Evolutionary conservation across 169 alveolate species (phyloP).

Genomic region (Cytauxzoon felis): DNA sequence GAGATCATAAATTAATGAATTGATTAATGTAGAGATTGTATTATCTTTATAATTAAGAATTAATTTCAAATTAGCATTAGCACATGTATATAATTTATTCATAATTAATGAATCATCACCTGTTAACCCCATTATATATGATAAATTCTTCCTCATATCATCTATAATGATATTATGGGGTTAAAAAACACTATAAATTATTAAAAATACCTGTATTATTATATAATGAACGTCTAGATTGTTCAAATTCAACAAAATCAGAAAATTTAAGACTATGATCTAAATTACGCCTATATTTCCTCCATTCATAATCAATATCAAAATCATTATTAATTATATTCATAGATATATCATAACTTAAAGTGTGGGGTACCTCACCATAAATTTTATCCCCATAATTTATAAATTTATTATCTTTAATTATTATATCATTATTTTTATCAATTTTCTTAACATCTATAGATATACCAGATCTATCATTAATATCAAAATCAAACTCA

Average conservation of each 20-base stretch:
- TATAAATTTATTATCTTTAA: too few species aligned
- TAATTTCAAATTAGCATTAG: constrained; percentile 42
- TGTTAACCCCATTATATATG: not conserved
- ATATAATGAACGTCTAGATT: not conserved
- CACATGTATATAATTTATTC: constrained; percentile 20
- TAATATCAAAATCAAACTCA: constrained; percentile 43
- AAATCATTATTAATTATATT: not conserved
- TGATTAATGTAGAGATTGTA: constrained; percentile 17
- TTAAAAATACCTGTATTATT: not conserved
- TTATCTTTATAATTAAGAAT: constrained; percentile 21
- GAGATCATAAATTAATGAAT: constrained; percentile 39
- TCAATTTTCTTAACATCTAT: too few species aligned
- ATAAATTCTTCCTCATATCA: not conserved
- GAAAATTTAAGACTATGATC: constrained; percentile 10
- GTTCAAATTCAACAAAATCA: constrained; percentile 53
- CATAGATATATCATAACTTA: constrained; percentile 22
- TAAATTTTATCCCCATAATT: constrained; percentile 16
- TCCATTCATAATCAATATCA: constrained; percentile 44
- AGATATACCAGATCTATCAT: too few species aligned
- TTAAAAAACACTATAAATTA: not conserved
- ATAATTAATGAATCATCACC: not conserved
- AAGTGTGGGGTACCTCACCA: constrained; percentile 41
- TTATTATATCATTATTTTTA: too few species aligned
- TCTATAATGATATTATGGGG: not conserved
- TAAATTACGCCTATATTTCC: constrained; percentile 17